These are phyloP conservation scores for Fonsecaea pedrosoi DNA, from an alignment of 2,329 filamentous ascomycete genomes.

Conservation along the genomic window DNA sequence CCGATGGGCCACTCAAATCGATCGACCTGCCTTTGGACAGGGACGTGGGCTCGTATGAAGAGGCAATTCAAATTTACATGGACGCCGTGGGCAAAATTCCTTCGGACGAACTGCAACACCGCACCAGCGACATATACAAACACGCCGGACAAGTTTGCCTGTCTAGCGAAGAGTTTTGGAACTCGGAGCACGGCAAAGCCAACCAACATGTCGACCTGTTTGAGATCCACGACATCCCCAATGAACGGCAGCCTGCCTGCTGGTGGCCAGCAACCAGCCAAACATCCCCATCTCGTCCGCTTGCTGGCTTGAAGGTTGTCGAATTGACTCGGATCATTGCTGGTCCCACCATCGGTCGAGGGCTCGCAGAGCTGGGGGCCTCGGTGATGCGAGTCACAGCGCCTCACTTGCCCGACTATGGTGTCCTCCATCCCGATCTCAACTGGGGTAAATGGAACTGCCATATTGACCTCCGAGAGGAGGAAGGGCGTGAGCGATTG, in stretches of 20 bases:
- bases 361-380: constrained; percentile 54
- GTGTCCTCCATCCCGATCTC: constrained; percentile 72
- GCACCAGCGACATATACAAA: no score
- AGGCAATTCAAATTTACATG: no score
- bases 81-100: no score
- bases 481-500: constrained; percentile 49
- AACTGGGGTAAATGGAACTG: constrained; percentile 73
- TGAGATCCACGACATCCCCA: constrained; percentile 43
- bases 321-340: constrained; percentile 56
- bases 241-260: constrained; percentile 11
- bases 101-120: no score
- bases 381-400: constrained; percentile 55
- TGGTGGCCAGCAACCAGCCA: constrained; percentile 36
- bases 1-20: no score
- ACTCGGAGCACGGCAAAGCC: constrained; percentile 51
- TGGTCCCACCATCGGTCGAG: constrained; percentile 50
- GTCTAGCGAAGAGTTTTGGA: constrained; percentile 47
- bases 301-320: constrained; percentile 58
- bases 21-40: no score
- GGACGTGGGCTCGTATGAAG: no score
- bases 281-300: constrained; percentile 44
- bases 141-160: constrained; percentile 52
- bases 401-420: constrained; percentile 48
- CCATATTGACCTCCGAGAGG: constrained; percentile 59
- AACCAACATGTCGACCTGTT: constrained; percentile 52